Percentiles rank a stretch among this genome's conserved stretches.
These are phyloP conservation scores for Penicillium longicatenatum DNA, from an alignment of 495 filamentous ascomycete species.

Conservation along the genomic window DNA sequence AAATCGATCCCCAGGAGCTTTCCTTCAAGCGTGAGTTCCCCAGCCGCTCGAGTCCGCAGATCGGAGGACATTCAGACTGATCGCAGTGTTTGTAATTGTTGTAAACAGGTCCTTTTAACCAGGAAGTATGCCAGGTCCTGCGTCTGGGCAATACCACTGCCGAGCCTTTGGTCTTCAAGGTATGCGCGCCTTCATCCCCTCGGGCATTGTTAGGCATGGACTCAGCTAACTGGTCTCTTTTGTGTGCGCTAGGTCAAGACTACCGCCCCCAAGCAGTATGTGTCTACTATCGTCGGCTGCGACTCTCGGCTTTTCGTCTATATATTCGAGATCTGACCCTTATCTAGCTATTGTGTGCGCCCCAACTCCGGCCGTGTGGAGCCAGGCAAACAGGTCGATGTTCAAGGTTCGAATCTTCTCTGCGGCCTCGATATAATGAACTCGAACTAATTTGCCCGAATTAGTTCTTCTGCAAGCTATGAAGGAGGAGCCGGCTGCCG, in stretches of 20 bases:
- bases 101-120: slow-evolving; percentile 80
- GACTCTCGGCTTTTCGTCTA: not conserved
- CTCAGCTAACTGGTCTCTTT: slow-evolving; percentile 22
- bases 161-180: slow-evolving; percentile 93
- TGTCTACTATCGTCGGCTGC: slow-evolving; percentile 11
- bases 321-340: slow-evolving; percentile 2
- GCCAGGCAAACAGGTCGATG: slow-evolving; percentile 82
- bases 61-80: slow-evolving; percentile 21
- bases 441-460: slow-evolving; percentile 17
- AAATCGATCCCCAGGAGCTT: slow-evolving; percentile 88
- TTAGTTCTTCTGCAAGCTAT: slow-evolving; percentile 93
- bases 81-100: not conserved
- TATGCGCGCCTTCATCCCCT: slow-evolving; percentile 39
- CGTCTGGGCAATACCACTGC: slow-evolving; percentile 75
- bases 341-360: slow-evolving; percentile 89
- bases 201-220: slow-evolving; percentile 15
- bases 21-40: slow-evolving; percentile 80
- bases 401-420: slow-evolving; percentile 69
- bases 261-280: slow-evolving; percentile 97
- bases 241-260: slow-evolving; percentile 80
- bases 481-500: slow-evolving; percentile 87
- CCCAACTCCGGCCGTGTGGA: slow-evolving; percentile 97
- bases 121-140: slow-evolving; percentile 84
- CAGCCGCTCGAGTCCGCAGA: slow-evolving; percentile 5
- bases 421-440: slow-evolving; percentile 8